Percentiles rank a stretch among this genome's conserved stretches.
These are phyloP conservation scores for Drechslerella coelobrocha DNA, from an alignment of 2,329 filamentous ascomycete species.

Conservation along the genomic window DNA sequence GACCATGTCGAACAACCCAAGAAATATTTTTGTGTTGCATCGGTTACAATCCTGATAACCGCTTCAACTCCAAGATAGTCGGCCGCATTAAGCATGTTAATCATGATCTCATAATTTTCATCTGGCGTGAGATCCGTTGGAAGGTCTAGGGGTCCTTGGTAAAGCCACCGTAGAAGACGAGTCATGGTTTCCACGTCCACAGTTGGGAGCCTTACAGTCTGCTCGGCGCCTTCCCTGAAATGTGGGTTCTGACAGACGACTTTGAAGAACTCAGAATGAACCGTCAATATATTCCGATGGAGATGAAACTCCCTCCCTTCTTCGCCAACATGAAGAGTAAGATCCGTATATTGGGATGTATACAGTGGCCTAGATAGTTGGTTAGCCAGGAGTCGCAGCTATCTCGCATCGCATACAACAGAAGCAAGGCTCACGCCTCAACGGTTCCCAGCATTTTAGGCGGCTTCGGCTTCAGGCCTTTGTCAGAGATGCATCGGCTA, in stretches of 20 bases:
- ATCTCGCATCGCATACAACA: no score
- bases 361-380: background rate
- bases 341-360: constrained; percentile 10
- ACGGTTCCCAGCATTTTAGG: no score
- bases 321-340: constrained; percentile 19
- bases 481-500: no score
- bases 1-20: constrained; percentile 13
- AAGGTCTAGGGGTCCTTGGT: constrained; percentile 12
- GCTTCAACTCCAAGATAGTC: constrained; percentile 21
- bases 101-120: constrained; percentile 13
- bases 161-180: constrained; percentile 23
- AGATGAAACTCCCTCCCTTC: constrained; percentile 19
- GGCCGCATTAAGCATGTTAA: constrained; percentile 33
- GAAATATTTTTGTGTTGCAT: constrained; percentile 19
- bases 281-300: constrained; percentile 8
- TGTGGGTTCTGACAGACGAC: constrained; percentile 19
- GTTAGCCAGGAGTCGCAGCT: background rate
- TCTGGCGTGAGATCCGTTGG: constrained; percentile 22
- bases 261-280: constrained; percentile 43
- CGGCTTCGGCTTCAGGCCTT: no score
- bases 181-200: constrained; percentile 17
- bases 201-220: constrained; percentile 18
- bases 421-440: no score
- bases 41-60: constrained; percentile 8
- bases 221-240: constrained; percentile 30